Percentiles rank a stretch among this genome's conserved stretches.
phyloP scores from a whole-genome alignment of 768 basidiomycete genomes.

The Pleurotus tuber-regium region DNA sequence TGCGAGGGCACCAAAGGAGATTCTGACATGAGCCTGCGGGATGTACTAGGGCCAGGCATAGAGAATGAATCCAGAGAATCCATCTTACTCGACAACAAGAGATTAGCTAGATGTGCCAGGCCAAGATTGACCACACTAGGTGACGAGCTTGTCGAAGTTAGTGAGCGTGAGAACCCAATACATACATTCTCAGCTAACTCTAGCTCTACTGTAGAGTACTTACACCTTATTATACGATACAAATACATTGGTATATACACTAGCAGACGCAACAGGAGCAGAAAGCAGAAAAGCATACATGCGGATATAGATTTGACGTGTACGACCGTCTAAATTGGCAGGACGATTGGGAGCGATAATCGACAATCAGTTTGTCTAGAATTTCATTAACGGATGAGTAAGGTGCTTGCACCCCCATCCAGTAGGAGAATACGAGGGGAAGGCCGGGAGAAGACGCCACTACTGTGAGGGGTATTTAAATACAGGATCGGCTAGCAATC shows the following conservation, averaged over 20 bases:
- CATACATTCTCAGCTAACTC: too few species aligned
- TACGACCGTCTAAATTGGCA: too few species aligned
- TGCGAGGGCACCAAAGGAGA: slow-evolving; percentile 28
- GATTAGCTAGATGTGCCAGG: neutral
- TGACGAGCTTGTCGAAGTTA: too few species aligned
- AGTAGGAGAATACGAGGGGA: slow-evolving; percentile 1
- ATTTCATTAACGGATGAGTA: slow-evolving; percentile 6
- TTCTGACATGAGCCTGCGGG: slow-evolving; percentile 39
- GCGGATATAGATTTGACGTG: too few species aligned
- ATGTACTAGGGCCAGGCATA: neutral
- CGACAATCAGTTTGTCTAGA: neutral
- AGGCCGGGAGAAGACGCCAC: slow-evolving; percentile 3
- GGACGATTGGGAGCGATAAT: slow-evolving; percentile 1
- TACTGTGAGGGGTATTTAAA: slow-evolving; percentile 5
- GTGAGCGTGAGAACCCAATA: neutral
- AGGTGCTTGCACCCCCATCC: neutral
- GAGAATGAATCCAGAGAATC: slow-evolving; percentile 6
- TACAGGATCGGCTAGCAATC: neutral
- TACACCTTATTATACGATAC: too few species aligned
- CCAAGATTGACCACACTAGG: too few species aligned
- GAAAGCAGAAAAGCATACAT: neutral
- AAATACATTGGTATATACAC: neutral
- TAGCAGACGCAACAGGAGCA: neutral
- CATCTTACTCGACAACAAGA: neutral
- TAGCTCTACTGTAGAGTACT: too few species aligned